Evolutionary conservation across 1,284 basidiomycete genomes (phyloP).

Genomic region (Ustilago trichophora): DNA sequence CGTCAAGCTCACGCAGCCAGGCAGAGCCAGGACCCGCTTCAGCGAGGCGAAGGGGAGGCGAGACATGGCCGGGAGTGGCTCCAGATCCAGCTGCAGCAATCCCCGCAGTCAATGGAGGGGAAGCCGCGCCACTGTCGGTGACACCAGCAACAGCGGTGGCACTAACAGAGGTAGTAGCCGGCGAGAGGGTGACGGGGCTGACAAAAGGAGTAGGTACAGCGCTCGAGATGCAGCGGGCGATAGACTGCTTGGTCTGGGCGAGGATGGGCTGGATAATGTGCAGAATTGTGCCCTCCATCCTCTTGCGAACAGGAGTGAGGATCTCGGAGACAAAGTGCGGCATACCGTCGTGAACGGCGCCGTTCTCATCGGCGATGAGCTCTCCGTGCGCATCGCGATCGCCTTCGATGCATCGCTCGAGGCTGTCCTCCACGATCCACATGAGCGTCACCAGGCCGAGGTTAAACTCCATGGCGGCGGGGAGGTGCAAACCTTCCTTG

Average conservation of each 20-base stretch:
- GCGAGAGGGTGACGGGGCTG: slow-evolving; percentile 34
- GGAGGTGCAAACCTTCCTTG: slow-evolving; percentile 51
- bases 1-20: slow-evolving; percentile 62
- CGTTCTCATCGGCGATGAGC: slow-evolving; percentile 50
- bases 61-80: slow-evolving; percentile 24
- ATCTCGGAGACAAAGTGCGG: slow-evolving; percentile 64
- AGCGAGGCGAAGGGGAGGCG: slow-evolving; percentile 24
- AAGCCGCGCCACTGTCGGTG: slow-evolving; percentile 10
- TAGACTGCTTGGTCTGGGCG: slow-evolving; percentile 47
- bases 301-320: slow-evolving; percentile 62
- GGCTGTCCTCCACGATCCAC: slow-evolving; percentile 64
- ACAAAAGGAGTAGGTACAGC: slow-evolving; percentile 57
- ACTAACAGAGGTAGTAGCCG: slow-evolving; percentile 27
- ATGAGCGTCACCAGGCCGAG: slow-evolving; percentile 60
- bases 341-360: slow-evolving; percentile 51
- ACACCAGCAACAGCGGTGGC: background rate
- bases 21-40: slow-evolving; percentile 38
- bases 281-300: slow-evolving; percentile 64
- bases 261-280: slow-evolving; percentile 64
- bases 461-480: slow-evolving; percentile 63
- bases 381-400: slow-evolving; percentile 47
- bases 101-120: slow-evolving; percentile 12
- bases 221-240: slow-evolving; percentile 49
- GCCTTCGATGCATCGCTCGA: slow-evolving; percentile 64
- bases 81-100: slow-evolving; percentile 1